phyloP scores from a whole-genome alignment of 257 asterid genomes.

The Haberlea rhodopensis region DNA sequence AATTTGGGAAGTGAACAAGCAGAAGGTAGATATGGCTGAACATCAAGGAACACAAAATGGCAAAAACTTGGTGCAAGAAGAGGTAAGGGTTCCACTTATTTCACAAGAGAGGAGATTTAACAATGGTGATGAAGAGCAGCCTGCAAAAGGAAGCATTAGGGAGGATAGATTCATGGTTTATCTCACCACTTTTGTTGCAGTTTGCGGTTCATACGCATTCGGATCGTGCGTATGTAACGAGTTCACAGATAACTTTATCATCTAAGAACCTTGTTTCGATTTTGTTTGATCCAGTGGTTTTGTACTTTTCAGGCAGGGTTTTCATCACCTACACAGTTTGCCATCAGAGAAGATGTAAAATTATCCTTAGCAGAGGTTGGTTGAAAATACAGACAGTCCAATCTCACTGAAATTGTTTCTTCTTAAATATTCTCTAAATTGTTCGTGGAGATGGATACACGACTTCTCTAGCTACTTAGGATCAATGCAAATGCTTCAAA shows the following conservation, averaged over 20 bases:
- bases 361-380: slow-evolving; percentile 83
- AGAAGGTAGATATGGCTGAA: slow-evolving; percentile 26
- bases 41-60: slow-evolving; percentile 43
- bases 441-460: neutral
- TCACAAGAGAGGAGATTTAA: slow-evolving; percentile 25
- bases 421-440: neutral
- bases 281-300: neutral
- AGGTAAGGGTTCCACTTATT: slow-evolving; percentile 53
- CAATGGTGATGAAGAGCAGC: slow-evolving; percentile 26
- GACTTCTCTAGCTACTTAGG: neutral
- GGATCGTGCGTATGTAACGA: slow-evolving; percentile 70
- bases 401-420: neutral
- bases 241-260: neutral
- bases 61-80: slow-evolving; percentile 28
- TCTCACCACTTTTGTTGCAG: slow-evolving; percentile 74
- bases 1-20: slow-evolving; percentile 14
- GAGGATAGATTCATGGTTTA: slow-evolving; percentile 76
- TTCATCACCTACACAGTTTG: slow-evolving; percentile 90
- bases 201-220: slow-evolving; percentile 84
- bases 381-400: neutral
- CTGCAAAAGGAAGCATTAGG: slow-evolving; percentile 25
- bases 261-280: neutral
- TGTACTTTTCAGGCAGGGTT: slow-evolving; percentile 69
- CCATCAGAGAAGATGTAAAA: slow-evolving; percentile 66
- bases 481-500: neutral